phyloP scores from a whole-genome alignment of 805 yeast genomes.

The Saccharomycopsis microspora region DNA sequence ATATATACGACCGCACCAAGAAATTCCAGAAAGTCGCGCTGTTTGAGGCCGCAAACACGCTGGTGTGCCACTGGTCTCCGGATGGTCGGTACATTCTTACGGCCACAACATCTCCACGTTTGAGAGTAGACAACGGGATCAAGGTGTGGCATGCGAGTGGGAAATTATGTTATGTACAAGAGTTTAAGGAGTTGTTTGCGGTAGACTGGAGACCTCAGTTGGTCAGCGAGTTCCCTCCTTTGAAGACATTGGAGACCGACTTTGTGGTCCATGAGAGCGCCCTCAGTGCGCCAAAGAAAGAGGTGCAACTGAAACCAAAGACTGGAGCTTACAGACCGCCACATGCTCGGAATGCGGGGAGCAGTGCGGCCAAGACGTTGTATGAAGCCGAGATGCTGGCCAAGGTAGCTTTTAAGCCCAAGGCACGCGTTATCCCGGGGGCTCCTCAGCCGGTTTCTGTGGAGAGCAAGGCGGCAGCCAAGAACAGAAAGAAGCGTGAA shows the following conservation, averaged over 20 bases:
- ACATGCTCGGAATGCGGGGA: conserved; percentile 54
- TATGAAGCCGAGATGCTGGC: conserved; percentile 43
- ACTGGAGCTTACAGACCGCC: conserved; percentile 96
- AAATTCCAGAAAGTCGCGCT: conserved; percentile 70
- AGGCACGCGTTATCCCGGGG: conserved; percentile 44
- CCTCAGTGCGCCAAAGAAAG: conserved; percentile 25
- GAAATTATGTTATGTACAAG: conserved; percentile 62
- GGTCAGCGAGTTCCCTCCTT: conserved; percentile 24
- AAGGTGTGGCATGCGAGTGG: conserved; percentile 92
- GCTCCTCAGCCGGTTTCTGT: conserved; percentile 31
- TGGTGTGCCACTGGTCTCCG: conserved; percentile 97
- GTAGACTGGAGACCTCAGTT: conserved; percentile 73
- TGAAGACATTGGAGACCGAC: conserved; percentile 34
- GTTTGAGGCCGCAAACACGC: conserved; percentile 87
- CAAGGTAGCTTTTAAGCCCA: conserved; percentile 20
- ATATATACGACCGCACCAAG: conserved; percentile 83
- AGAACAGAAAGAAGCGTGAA: conserved; percentile 68
- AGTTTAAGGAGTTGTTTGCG: conserved; percentile 68
- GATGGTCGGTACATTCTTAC: conserved; percentile 89
- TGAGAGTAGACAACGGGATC: conserved; percentile 92
- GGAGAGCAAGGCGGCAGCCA: conserved; percentile 55
- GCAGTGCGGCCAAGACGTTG: conserved; percentile 32
- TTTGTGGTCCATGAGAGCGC: conserved; percentile 68
- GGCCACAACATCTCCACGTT: conserved; percentile 94
- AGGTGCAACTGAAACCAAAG: conserved; percentile 30